These are phyloP conservation scores for Sordariomycetes sp. DNA, from an alignment of 2,329 filamentous ascomycete genomes.

Conservation along the genomic window DNA sequence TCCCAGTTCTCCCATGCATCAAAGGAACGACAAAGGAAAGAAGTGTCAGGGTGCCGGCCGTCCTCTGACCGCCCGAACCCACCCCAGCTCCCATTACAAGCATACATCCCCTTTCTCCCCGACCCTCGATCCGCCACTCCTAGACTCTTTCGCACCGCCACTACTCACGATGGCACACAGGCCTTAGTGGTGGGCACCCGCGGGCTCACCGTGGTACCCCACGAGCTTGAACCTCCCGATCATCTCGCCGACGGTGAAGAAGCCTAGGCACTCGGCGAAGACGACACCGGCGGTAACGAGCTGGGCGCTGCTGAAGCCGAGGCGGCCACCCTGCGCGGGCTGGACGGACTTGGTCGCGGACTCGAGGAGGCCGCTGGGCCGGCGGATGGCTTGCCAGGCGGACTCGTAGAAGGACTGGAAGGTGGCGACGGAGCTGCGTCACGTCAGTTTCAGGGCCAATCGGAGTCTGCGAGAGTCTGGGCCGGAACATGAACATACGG, in stretches of 20 bases:
- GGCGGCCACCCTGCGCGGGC: constrained; percentile 42
- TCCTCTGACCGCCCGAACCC: neutral
- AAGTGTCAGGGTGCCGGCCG: neutral
- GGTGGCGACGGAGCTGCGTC: constrained; percentile 57
- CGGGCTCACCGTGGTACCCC: constrained; percentile 69
- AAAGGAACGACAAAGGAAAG: neutral
- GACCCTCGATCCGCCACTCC: neutral
- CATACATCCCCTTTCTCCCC: neutral
- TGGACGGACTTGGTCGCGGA: constrained; percentile 46
- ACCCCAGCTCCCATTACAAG: neutral
- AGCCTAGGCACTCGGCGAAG: constrained; percentile 77
- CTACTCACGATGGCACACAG: neutral
- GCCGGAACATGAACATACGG: constrained; percentile 57
- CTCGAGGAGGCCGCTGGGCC: constrained; percentile 51
- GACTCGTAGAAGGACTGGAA: constrained; percentile 83
- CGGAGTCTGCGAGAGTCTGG: neutral
- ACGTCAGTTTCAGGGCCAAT: neutral
- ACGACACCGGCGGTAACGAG: constrained; percentile 66
- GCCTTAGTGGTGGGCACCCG: constrained; percentile 48
- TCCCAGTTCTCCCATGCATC: neutral
- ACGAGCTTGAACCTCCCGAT: constrained; percentile 91
- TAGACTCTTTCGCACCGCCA: neutral
- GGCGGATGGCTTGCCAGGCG: constrained; percentile 57
- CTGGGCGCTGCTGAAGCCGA: constrained; percentile 59
- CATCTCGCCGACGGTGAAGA: constrained; percentile 98